Evolutionary conservation across 179 eudicot species (phyloP), one percentile per base, ranked within the genome.

Genomic region (Corrigiola litoralis): DNA sequence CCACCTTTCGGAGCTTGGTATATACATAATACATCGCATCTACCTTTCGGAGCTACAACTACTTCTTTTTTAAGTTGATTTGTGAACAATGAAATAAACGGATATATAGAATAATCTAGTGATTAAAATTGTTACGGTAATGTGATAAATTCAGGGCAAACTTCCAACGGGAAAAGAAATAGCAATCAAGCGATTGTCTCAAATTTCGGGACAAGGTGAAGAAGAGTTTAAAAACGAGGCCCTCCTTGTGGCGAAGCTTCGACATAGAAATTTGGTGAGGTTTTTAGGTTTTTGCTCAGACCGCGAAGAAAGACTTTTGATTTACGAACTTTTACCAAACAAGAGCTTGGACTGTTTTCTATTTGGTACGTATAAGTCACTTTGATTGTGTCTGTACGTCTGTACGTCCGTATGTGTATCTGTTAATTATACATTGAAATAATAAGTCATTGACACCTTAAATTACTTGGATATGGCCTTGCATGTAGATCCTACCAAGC

Each of bases 171-270:
- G 70, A 0, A 61, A 56, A 44, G 51, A 57, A 16, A 21, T 74
- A 58, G 66, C 68, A 5, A 61, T 59, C 12, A 52, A 61, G 49
- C 38, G 70, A 46, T 32, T 74, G n/a, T 33, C 70, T 1, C 8
- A n/a, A 63, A 23, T 8, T 51, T 66, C 70, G 3, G 44, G 31
- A 33, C 72, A 73, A 29, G 77, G 77, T 46, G 62, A 61, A 29
- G 69, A 67, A 4, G 69, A 73, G 41, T 73, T 73, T 52, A 67
- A 54, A 24, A 70, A 54, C 37, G 74, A 70, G 55, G 74, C 47
- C 2, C 17, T 52, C 3, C 40, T 70, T 5, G 47, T 70, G 13
- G 74, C 74, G 2, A 62, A n/a, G n/a, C 61, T 70, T 6, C 74
- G 64, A 44, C 74, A 70, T 29, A 46, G 67, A 54, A 70, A 70